These are phyloP conservation scores for Sideroxylon spinosum DNA, from an alignment of 179 eudicot genomes.

Conservation along the genomic window DNA sequence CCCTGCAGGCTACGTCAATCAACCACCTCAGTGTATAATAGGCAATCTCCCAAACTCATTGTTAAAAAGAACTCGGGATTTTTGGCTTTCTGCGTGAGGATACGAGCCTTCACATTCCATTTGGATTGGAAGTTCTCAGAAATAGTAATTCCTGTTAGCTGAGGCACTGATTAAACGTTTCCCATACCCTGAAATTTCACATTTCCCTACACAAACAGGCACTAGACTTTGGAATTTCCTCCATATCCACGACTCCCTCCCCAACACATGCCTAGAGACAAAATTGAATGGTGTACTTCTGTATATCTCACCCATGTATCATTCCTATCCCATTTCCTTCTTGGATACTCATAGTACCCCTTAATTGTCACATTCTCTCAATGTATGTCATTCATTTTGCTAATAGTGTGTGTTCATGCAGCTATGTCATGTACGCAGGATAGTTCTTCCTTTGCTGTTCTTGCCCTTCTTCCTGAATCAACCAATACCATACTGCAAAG, in stretches of 20 bases:
- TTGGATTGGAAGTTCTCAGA: not conserved
- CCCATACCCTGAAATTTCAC: not conserved
- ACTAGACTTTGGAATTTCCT: not conserved
- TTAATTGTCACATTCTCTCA: not conserved
- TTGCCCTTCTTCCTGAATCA: slow-evolving; percentile 46
- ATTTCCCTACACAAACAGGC: not conserved
- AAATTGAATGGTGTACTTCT: not conserved
- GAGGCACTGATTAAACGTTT: not conserved
- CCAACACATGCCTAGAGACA: too few species aligned
- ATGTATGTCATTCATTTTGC: not conserved
- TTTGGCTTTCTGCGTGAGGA: not conserved
- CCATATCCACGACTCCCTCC: not conserved
- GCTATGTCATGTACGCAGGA: slow-evolving; percentile 62
- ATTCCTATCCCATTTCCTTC: not conserved
- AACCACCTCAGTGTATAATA: not conserved
- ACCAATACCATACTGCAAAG: slow-evolving; percentile 22
- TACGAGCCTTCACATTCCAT: not conserved
- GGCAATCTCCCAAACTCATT: not conserved
- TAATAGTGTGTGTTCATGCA: slow-evolving; percentile 35
- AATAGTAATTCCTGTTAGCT: not conserved
- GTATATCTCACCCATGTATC: not conserved
- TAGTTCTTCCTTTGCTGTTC: slow-evolving; percentile 66
- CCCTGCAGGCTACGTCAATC: too few species aligned
- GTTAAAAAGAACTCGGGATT: not conserved
- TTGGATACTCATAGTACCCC: too few species aligned